Evolutionary conservation across 306 rosid species (phyloP).

Genomic region (Castanopsis chinensis): DNA sequence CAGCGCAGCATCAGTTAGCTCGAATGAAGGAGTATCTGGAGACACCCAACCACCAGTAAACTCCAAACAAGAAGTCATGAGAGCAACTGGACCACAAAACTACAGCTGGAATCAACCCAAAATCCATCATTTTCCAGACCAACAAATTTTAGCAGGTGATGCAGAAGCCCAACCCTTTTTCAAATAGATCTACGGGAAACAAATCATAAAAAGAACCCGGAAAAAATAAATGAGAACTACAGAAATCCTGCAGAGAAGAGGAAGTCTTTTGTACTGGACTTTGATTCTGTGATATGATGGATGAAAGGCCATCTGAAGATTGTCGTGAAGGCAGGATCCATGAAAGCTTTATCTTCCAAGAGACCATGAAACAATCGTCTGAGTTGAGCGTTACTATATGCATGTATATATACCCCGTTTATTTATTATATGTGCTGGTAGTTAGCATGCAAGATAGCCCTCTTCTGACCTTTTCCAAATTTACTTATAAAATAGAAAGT

Average conservation of each 20-base stretch:
- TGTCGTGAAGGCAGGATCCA: constrained; percentile 1
- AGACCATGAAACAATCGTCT: constrained; percentile 15
- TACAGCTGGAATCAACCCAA: constrained; percentile 1
- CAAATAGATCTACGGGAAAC: constrained; percentile 5
- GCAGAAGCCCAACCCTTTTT: constrained; percentile 43
- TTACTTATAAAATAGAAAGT: too few relatives aligned
- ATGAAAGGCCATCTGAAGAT: constrained; percentile 9
- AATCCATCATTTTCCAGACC: background rate
- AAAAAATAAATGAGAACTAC: background rate
- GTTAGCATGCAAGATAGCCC: constrained; percentile 11
- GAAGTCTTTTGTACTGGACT: constrained; percentile 31
- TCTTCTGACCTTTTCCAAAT: background rate
- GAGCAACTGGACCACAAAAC: constrained; percentile 3
- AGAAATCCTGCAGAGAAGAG: constrained; percentile 23
- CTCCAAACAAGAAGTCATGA: constrained; percentile 16
- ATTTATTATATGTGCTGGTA: constrained; percentile 1
- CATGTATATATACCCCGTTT: constrained; percentile 11
- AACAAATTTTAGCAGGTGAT: constrained; percentile 11
- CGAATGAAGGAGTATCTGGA: background rate
- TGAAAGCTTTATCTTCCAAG: constrained; percentile 8
- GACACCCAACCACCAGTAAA: constrained; percentile 6
- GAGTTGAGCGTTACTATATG: background rate
- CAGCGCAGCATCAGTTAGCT: constrained; percentile 21
- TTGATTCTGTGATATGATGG: constrained; percentile 18
- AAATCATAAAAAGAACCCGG: background rate